Conservation (phyloP, 805 yeast genomes). For the Sungouiozyma ichnusensis region DNA sequence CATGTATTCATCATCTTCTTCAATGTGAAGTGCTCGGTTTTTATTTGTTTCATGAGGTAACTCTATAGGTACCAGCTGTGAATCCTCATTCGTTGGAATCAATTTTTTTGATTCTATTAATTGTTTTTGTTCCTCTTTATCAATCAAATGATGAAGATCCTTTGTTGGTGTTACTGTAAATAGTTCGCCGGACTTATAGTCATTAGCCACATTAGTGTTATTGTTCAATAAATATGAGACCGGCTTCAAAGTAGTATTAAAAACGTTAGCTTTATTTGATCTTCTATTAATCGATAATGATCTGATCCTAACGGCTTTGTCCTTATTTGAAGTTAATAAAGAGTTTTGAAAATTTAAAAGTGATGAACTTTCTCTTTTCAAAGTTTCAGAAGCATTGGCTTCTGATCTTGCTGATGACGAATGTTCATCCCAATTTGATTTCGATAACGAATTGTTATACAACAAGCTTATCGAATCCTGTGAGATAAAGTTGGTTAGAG, state of each 20-base stretch:
- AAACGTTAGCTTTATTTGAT: slow-evolving; percentile 8
- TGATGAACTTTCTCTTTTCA: slow-evolving; percentile 25
- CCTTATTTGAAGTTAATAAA: slow-evolving; percentile 26
- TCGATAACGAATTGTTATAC: slow-evolving; percentile 10
- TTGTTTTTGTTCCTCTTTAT: slow-evolving; percentile 5
- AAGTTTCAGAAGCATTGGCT: too few species aligned
- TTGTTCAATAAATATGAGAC: not conserved
- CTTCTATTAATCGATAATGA: slow-evolving; percentile 20
- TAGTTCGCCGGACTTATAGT: not conserved
- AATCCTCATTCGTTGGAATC: not conserved
- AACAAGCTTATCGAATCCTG: slow-evolving; percentile 23
- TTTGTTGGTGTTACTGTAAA: not conserved
- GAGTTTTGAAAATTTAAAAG: slow-evolving; percentile 22
- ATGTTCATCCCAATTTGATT: slow-evolving; percentile 6
- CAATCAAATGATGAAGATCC: not conserved
- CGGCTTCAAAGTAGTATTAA: not conserved
- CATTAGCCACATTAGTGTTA: not conserved
- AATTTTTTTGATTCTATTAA: slow-evolving; percentile 1
- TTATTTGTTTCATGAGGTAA: not conserved
- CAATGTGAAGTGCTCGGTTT: slow-evolving; percentile 1
- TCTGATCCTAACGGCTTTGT: slow-evolving; percentile 25
- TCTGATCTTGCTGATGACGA: not conserved
- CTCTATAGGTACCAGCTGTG: not conserved
- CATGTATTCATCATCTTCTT: slow-evolving; percentile 18
- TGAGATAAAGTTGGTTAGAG: slow-evolving; percentile 22